Conservation (phyloP, 2,329 filamentous ascomycete genomes). For the Fusarium nelsonii region DNA sequence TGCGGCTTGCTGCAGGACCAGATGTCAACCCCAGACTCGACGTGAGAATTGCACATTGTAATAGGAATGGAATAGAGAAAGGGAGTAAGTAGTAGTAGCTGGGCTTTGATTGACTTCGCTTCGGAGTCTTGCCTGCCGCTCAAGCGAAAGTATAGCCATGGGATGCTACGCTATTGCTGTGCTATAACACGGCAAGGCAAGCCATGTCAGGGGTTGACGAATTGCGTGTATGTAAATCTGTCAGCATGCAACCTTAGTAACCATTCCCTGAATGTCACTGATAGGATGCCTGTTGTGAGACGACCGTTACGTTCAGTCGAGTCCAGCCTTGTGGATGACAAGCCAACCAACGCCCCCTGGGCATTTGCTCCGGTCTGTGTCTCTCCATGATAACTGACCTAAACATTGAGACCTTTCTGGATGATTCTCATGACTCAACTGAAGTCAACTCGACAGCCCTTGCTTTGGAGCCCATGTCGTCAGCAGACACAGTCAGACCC, state of each 20-base stretch:
- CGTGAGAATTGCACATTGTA: slow-evolving; percentile 7
- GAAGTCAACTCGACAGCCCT: not conserved
- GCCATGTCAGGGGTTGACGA: slow-evolving; percentile 34
- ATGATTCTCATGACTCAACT: slow-evolving; percentile 34
- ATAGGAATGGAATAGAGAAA: slow-evolving; percentile 4
- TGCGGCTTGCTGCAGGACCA: slow-evolving; percentile 20
- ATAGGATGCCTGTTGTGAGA: slow-evolving; percentile 15
- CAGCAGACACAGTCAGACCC: slow-evolving; percentile 33
- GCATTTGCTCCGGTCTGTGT: slow-evolving; percentile 1
- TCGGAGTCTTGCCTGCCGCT: slow-evolving; percentile 29
- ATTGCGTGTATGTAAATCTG: not conserved
- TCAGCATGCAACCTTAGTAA: slow-evolving; percentile 23
- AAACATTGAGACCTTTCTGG: slow-evolving; percentile 18
- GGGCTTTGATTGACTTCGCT: not conserved
- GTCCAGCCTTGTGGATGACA: slow-evolving; percentile 1
- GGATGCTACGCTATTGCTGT: slow-evolving; percentile 29
- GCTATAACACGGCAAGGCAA: slow-evolving; percentile 21
- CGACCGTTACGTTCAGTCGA: slow-evolving; percentile 11
- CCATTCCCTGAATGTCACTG: slow-evolving; percentile 33
- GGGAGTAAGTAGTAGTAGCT: not conserved
- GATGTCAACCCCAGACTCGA: slow-evolving; percentile 18
- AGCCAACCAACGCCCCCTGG: not conserved
- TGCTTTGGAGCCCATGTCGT: slow-evolving; percentile 14
- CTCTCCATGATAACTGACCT: not conserved
- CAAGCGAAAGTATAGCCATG: slow-evolving; percentile 15